Percentiles rank a stretch among this genome's conserved stretches.
Evolutionary conservation across 176 grass and related monocot genomes (phyloP).

Genomic region (Oryza nivara): DNA sequence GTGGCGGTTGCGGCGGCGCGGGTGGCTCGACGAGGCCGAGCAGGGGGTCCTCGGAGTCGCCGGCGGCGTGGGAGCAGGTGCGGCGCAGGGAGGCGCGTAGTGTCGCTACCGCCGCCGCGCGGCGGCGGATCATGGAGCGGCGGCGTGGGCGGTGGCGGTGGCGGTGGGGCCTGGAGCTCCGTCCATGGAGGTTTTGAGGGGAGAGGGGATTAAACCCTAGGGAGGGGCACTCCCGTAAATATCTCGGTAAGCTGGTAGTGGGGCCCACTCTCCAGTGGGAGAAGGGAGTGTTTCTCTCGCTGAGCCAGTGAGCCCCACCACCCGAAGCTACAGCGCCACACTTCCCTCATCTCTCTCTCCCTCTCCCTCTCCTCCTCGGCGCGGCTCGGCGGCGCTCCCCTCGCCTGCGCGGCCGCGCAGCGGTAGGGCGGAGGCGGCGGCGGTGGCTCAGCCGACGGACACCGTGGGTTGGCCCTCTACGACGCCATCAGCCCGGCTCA

Average conservation of each 20-base stretch:
- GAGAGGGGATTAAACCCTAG: slow-evolving; percentile 64
- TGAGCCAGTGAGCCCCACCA: not conserved
- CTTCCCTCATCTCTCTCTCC: slow-evolving; percentile 31
- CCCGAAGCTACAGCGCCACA: not conserved
- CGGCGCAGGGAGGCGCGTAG: slow-evolving; percentile 44
- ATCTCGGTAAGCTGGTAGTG: not conserved
- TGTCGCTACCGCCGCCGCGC: slow-evolving; percentile 32
- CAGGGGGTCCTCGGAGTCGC: slow-evolving; percentile 30
- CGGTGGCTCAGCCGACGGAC: too few species aligned
- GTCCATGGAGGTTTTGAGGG: slow-evolving; percentile 45
- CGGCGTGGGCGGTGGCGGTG: not conserved
- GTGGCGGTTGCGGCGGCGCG: not conserved
- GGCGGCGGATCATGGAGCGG: slow-evolving; percentile 52
- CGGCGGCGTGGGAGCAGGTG: slow-evolving; percentile 24
- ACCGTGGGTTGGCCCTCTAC: too few species aligned
- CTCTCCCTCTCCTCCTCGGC: not conserved
- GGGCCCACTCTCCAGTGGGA: not conserved
- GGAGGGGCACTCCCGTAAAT: slow-evolving; percentile 17
- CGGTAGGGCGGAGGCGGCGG: not conserved
- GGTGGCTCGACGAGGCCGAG: slow-evolving; percentile 33
- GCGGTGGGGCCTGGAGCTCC: slow-evolving; percentile 31
- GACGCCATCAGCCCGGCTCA: too few species aligned
- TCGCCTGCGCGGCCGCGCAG: too few species aligned
- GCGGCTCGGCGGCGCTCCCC: too few species aligned
- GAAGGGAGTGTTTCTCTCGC: not conserved